phyloP scores from a whole-genome alignment of 805 yeast genomes.

The Ogataea nonfermentans region DNA sequence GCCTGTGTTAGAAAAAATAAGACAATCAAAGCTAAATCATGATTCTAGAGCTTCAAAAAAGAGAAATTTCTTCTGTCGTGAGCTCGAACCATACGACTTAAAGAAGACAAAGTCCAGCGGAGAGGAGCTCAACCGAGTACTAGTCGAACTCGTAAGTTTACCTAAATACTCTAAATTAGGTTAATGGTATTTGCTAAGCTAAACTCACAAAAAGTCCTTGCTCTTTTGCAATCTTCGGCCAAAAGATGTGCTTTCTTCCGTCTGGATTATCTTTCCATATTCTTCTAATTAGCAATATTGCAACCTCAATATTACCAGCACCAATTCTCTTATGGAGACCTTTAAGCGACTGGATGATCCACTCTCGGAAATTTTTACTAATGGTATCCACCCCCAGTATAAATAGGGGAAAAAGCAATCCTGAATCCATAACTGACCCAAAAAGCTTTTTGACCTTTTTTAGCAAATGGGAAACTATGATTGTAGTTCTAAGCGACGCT shows the following conservation, averaged over 20 bases:
- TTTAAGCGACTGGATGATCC: conserved; percentile 5
- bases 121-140: no score
- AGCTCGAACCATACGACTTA: no score
- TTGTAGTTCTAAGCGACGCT: conserved; percentile 8
- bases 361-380: conserved; percentile 1
- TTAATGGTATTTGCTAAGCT: background rate
- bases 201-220: conserved; percentile 6
- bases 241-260: conserved; percentile 11
- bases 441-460: conserved; percentile 1
- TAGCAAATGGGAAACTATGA: conserved; percentile 5
- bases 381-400: conserved; percentile 10
- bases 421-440: conserved; percentile 10
- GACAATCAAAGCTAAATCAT: no score
- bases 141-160: no score
- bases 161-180: no score
- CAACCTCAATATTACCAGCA: conserved; percentile 7
- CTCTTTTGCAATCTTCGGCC: conserved; percentile 7
- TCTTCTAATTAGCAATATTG: background rate
- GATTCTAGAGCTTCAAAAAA: no score
- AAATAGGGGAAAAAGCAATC: conserved; percentile 9
- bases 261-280: conserved; percentile 12
- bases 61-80: no score
- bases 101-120: no score
- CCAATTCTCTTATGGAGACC: conserved; percentile 6
- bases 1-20: no score